Base-by-base conservation (phyloP, 1,139 yeast species). In the Scheffersomyces cryptocercus region DNA sequence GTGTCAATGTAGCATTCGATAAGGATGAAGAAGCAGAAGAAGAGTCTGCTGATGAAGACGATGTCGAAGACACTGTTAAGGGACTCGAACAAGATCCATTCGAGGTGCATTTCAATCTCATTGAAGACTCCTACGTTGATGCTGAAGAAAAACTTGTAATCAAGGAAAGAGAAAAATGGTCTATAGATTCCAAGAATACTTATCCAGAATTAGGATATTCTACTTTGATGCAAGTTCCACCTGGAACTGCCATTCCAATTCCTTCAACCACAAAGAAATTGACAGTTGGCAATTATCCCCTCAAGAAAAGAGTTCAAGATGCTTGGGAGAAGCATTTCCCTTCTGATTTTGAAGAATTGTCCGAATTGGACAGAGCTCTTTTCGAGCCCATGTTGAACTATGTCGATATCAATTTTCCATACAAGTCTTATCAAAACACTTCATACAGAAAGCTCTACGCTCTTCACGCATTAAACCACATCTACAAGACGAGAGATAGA, bases 401-500 rank as follows among this genome's bases (percentile, higher is more conserved):
- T 63, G 79, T 79, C 52, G 97, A 93, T 60, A 62, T 91, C 5
- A 68, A 81, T 14, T 81, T 75, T 52, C 88, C 95, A 35, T 81
- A 81, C 52, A 56, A 53, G 38, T 41, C 54, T 14, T 65, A 56
- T 54, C 62, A 64, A 33, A 73, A 79, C 36, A 67, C 72, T 0
- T 75, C 76, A 36, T 79, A 90, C 55, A 81, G 84, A 53, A 80
- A 79, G 46, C 64, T 88, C 26, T 88, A 88, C 59, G 64, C 77
- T 0, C 58, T 88, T 48, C 99, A 93, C 67, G 77, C 82, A 3
- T 63, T 90, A 45, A 93, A 93, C 56, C 99, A 93, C 61, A 69
- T 93, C 28, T 81, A 75, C 66, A 90, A 90, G 64, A 88, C 98
- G 0, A 77, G 97, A 59, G 97, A 90, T 61, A 70, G 84, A 28